phyloP scores from a whole-genome alignment of 345 rosid species.

The Ailanthus altissimus region DNA sequence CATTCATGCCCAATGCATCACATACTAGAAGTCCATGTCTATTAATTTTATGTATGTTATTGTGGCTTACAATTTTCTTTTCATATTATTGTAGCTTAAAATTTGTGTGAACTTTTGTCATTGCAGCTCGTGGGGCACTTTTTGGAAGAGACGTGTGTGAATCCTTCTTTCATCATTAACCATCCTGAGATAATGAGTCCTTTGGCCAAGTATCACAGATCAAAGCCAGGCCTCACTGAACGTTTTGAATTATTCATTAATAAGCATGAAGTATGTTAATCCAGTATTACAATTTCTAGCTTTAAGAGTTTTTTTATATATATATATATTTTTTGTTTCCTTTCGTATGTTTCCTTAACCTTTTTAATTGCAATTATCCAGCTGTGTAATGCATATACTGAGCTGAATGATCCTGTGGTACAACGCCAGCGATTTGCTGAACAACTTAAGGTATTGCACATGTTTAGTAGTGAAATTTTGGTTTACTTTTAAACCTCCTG shows the following conservation, averaged over 20 bases:
- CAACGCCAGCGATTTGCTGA: constrained; percentile 93
- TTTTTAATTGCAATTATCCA: constrained; percentile 21
- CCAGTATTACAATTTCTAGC: background rate
- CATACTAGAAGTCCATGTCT: background rate
- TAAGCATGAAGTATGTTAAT: constrained; percentile 71
- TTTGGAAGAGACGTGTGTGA: constrained; percentile 85
- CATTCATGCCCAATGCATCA: background rate
- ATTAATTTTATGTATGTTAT: too few relatives aligned
- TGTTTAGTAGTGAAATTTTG: background rate
- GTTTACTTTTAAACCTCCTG: background rate
- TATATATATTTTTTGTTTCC: background rate
- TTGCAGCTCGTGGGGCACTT: constrained; percentile 95
- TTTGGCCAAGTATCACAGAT: constrained; percentile 87
- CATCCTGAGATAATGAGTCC: constrained; percentile 96
- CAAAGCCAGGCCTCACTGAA: constrained; percentile 69
- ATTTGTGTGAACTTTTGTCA: background rate
- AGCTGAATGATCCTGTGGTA: constrained; percentile 92
- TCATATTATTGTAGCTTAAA: constrained; percentile 2
- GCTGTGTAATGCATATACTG: constrained; percentile 97
- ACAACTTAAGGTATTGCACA: constrained; percentile 74
- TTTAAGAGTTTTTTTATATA: background rate
- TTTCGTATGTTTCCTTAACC: background rate
- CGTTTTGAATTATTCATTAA: constrained; percentile 91
- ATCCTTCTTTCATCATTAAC: constrained; percentile 90
- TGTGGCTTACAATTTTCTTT: too few relatives aligned